Evolutionary conservation across 106 monocot genomes (phyloP).

Genomic region (Platanthera zijinensis): DNA sequence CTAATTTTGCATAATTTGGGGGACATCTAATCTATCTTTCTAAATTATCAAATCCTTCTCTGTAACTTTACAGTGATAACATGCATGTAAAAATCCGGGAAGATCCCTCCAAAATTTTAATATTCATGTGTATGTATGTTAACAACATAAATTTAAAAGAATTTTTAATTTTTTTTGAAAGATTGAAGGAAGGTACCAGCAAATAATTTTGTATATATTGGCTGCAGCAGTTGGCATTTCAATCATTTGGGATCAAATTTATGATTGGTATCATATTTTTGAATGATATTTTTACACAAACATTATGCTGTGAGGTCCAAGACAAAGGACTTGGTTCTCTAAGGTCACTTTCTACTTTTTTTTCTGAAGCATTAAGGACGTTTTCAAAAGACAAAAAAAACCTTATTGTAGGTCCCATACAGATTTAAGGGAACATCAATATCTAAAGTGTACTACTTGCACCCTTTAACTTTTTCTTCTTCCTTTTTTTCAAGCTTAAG

Average conservation of each 20-base stretch:
- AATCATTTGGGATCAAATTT: not conserved
- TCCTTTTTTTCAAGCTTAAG: not conserved
- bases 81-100: no score
- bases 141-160: no score
- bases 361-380: not conserved
- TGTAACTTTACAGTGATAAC: no score
- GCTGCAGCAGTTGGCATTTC: no score
- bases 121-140: no score
- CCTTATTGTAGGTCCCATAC: slow-evolving; percentile 1
- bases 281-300: not conserved
- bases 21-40: no score
- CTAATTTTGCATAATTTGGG: no score
- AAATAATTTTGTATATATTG: no score
- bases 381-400: not conserved
- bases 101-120: no score
- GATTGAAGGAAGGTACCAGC: no score
- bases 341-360: not conserved
- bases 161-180: no score
- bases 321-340: not conserved
- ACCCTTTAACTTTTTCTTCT: not conserved
- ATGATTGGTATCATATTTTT: not conserved
- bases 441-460: not conserved
- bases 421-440: not conserved
- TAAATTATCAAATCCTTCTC: no score
- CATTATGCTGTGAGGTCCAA: not conserved